Evolutionary conservation across 495 filamentous ascomycete species (phyloP).

Genomic region (Lindgomyces ingoldianus): DNA sequence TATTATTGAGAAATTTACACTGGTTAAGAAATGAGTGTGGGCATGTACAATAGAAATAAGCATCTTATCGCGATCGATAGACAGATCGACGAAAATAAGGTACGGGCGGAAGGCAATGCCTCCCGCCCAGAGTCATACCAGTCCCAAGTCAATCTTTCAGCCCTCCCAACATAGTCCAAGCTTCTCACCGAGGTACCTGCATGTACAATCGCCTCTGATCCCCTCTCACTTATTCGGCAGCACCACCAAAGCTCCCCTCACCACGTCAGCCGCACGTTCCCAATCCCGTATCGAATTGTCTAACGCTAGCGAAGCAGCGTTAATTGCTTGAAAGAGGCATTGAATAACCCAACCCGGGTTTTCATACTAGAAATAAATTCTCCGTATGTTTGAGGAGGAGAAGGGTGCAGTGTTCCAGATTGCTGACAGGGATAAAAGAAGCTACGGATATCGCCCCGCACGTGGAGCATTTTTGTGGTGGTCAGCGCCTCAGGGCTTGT

Average conservation of each 20-base stretch:
- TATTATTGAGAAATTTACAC: background rate
- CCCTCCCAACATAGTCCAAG: background rate
- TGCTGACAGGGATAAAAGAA: conserved; percentile 1
- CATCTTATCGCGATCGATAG: background rate
- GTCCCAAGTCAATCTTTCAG: background rate
- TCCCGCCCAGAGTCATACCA: background rate
- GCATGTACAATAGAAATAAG: too few relatives aligned
- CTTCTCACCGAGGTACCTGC: too few relatives aligned
- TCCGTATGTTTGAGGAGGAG: background rate
- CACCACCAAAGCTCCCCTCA: too few relatives aligned
- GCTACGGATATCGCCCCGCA: background rate
- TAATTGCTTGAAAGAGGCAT: too few relatives aligned
- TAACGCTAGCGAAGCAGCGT: too few relatives aligned
- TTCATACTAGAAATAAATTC: conserved; percentile 13
- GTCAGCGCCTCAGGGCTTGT: background rate
- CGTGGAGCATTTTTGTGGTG: conserved; percentile 10
- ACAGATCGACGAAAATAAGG: background rate
- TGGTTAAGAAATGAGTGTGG: too few relatives aligned
- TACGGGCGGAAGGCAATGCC: conserved; percentile 2
- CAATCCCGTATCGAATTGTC: background rate
- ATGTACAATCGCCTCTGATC: too few relatives aligned
- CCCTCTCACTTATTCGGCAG: too few relatives aligned
- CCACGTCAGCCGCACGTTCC: conserved; percentile 4
- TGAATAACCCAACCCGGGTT: background rate
- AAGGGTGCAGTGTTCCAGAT: conserved; percentile 1